phyloP scores from a whole-genome alignment of 176 grass and related monocot species.

The Aegilops speltoides region DNA sequence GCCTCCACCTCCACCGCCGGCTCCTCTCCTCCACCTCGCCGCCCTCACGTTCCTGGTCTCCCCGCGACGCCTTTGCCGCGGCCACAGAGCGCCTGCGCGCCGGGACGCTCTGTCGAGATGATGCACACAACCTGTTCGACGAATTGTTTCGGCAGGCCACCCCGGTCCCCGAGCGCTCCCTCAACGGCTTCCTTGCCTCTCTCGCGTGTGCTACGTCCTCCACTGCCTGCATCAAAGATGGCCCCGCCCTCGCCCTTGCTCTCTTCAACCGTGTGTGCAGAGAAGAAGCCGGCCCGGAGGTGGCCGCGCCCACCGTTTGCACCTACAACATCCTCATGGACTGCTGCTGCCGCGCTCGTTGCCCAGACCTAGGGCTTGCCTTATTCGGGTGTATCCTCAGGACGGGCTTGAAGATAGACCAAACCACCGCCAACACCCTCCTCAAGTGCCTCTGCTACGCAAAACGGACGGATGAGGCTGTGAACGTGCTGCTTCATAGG shows the following conservation, averaged over 20 bases:
- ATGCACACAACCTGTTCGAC: background rate
- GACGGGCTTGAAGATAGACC: background rate
- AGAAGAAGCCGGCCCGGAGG: too few relatives aligned
- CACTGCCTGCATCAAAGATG: too few relatives aligned
- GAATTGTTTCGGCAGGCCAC: background rate
- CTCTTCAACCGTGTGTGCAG: too few relatives aligned
- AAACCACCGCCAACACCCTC: background rate
- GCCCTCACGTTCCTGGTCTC: background rate
- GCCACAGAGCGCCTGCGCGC: background rate
- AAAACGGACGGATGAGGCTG: background rate
- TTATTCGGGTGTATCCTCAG: background rate
- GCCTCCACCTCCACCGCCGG: too few relatives aligned
- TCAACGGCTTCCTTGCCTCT: too few relatives aligned
- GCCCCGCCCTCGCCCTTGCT: too few relatives aligned
- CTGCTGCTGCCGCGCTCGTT: background rate
- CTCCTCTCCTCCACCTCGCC: background rate
- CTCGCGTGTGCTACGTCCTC: background rate
- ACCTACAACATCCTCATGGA: too few relatives aligned
- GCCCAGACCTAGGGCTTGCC: background rate
- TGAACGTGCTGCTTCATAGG: background rate
- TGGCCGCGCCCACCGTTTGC: too few relatives aligned
- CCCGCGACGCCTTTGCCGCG: background rate
- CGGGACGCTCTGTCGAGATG: background rate
- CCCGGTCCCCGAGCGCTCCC: too few relatives aligned
- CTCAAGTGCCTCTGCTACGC: background rate